Evolutionary conservation across 2,329 filamentous ascomycete species (phyloP).

Genomic region (Botryotinia calthae): DNA sequence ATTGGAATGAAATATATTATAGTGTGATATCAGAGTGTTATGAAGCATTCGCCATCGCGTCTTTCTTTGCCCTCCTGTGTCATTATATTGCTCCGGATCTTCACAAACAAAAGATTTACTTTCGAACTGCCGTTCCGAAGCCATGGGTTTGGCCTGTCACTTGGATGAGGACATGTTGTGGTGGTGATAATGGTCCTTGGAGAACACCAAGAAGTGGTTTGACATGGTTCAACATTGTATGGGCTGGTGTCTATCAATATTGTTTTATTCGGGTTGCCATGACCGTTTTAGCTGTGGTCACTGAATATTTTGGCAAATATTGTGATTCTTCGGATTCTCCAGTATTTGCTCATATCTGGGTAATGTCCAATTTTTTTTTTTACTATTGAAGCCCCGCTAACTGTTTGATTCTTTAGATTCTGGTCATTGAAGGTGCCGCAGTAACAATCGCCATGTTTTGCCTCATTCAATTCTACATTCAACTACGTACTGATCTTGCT

Average conservation of each 20-base stretch:
- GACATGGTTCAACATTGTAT: conserved; percentile 89
- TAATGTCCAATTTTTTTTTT: conserved; percentile 41
- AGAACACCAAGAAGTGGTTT: conserved; percentile 75
- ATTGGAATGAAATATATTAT: conserved; percentile 77
- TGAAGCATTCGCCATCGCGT: conserved; percentile 83
- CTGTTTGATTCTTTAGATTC: conserved; percentile 44
- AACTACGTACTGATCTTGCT: conserved; percentile 66
- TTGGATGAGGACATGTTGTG: conserved; percentile 68
- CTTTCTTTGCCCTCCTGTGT: conserved; percentile 81
- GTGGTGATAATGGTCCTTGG: conserved; percentile 66
- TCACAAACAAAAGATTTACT: conserved; percentile 79
- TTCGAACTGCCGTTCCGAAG: conserved; percentile 64
- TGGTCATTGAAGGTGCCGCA: conserved; percentile 66
- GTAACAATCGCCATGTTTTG: conserved; percentile 87
- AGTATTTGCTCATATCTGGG: conserved; percentile 82
- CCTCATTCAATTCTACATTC: conserved; percentile 81
- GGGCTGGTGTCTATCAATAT: conserved; percentile 82
- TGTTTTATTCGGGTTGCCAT: conserved; percentile 77
- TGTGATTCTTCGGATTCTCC: conserved; percentile 78
- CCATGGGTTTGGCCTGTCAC: conserved; percentile 72
- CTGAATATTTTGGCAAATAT: conserved; percentile 67
- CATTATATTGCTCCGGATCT: conserved; percentile 75
- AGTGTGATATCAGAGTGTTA: conserved; percentile 81
- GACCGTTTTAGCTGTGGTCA: conserved; percentile 73
- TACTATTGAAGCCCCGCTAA: conserved; percentile 21